Evolutionary conservation across 345 rosid species (phyloP).

Genomic region (Crucihimalaya himalaica): DNA sequence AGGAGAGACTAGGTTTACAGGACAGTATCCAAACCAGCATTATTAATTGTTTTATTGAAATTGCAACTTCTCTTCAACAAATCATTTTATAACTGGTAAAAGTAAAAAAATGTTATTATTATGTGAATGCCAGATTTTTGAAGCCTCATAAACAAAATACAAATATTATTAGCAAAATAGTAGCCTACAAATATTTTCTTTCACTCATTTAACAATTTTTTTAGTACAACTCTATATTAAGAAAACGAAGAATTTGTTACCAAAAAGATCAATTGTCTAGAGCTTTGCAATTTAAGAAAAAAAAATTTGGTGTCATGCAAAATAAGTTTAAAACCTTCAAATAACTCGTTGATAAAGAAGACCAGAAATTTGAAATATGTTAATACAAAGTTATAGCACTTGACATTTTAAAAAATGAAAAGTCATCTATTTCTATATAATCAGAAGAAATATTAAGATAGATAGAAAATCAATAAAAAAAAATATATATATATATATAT

Average conservation of each 20-base stretch:
- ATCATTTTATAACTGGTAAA: background rate
- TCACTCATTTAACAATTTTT: background rate
- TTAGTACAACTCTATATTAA: background rate
- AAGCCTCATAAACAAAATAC: background rate
- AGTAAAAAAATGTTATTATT: background rate
- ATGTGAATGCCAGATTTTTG: background rate
- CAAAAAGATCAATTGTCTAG: background rate
- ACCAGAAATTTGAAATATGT: background rate
- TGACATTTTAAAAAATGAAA: background rate
- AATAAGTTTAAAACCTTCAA: too few species aligned
- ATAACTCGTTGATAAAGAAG: background rate
- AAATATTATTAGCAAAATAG: background rate
- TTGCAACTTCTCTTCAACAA: background rate
- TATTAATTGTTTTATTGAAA: background rate
- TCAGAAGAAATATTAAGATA: background rate
- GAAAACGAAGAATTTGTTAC: too few species aligned
- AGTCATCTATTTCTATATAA: background rate
- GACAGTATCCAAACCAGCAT: constrained; percentile 5
- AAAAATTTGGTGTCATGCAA: background rate
- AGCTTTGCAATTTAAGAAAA: background rate
- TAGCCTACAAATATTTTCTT: background rate
- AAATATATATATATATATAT: too few species aligned
- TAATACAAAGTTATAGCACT: background rate
- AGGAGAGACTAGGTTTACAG: background rate
- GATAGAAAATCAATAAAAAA: background rate